phyloP scores from a whole-genome alignment of 495 filamentous ascomycete species.

The Cercophora sp. region DNA sequence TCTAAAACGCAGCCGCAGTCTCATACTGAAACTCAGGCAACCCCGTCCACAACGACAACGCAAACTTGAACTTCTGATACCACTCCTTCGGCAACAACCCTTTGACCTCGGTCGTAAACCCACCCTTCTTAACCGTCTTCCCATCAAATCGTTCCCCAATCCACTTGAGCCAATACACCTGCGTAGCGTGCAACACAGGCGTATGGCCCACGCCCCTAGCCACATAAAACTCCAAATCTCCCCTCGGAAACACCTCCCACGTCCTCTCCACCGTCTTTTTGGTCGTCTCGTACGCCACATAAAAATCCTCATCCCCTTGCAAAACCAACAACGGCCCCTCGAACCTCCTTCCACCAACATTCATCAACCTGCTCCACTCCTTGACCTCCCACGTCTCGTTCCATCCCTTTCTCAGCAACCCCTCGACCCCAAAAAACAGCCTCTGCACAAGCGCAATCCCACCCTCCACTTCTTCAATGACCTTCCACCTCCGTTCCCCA shows the following conservation, averaged over 20 bases:
- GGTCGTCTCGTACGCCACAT: conserved; percentile 25
- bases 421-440: neutral
- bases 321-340: conserved; percentile 45
- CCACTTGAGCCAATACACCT: conserved; percentile 39
- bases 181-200: conserved; percentile 32
- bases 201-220: conserved; percentile 34
- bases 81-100: conserved; percentile 26
- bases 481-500: neutral
- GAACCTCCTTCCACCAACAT: conserved; percentile 32
- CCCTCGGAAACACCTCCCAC: conserved; percentile 14
- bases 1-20: too few species aligned
- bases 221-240: conserved; percentile 32
- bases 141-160: conserved; percentile 36
- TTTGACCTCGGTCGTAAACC: conserved; percentile 18
- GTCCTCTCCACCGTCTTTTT: conserved; percentile 10
- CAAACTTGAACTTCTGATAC: conserved; percentile 25
- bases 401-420: neutral
- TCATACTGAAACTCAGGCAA: conserved; percentile 25
- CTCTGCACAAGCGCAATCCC: neutral
- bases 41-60: conserved; percentile 31
- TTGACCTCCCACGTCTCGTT: neutral
- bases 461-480: neutral
- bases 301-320: conserved; percentile 36
- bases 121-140: conserved; percentile 5
- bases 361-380: conserved; percentile 19